Evolutionary conservation across 106 monocot genomes (phyloP), one percentile per base, ranked within the genome.

Genomic region (Alisma plantagoaquatica): DNA sequence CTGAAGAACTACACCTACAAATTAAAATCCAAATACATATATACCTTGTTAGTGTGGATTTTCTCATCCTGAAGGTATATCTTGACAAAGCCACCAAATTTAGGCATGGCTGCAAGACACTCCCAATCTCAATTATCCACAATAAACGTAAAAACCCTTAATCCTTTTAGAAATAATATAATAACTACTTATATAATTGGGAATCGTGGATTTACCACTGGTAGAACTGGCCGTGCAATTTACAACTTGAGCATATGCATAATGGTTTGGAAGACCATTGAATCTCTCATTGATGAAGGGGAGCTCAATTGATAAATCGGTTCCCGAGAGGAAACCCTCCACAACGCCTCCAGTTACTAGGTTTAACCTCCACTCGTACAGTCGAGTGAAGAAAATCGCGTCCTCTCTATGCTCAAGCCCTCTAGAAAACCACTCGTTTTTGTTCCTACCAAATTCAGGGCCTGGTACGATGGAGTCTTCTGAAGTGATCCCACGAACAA

Each of bases 351-450:
- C 63, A 3, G 62, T 80, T 7, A 44, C 61, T 63, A 75, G 62
- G 54, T 80, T 67, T 41, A 80, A 60, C 27, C 71, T 66, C 80
- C 80, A 80, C 35, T 75, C 67, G 32, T 71, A 64, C 18, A 64
- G 26, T n/a, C 80, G 71, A 29, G 63, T 43, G 21, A 64, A 41
- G 12, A 75, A 70, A 26, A 43, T 57, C 3, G 57, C 70, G 15
- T 70, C 56, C 9, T 56, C 29, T 30, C 5, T 35, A 7, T 1
- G 0, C 31, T 41, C 53, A 35, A 65, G 65, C 25, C 53, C 59
- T 43, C 23, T 51, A 56, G 78, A 73, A 51, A 68, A 69, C 72
- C 68, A 69, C 12, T 69, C 38, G 24, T 29, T 53, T 49, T 65
- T 69, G 23, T 67, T 53, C 33, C 15, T 12, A 3, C 63, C 71